A percentile compares a stretch with the other conserved stretches of the same genome.
These are phyloP conservation scores for Boletus huronensis DNA, from an alignment of 768 basidiomycete genomes.

Conservation along the genomic window DNA sequence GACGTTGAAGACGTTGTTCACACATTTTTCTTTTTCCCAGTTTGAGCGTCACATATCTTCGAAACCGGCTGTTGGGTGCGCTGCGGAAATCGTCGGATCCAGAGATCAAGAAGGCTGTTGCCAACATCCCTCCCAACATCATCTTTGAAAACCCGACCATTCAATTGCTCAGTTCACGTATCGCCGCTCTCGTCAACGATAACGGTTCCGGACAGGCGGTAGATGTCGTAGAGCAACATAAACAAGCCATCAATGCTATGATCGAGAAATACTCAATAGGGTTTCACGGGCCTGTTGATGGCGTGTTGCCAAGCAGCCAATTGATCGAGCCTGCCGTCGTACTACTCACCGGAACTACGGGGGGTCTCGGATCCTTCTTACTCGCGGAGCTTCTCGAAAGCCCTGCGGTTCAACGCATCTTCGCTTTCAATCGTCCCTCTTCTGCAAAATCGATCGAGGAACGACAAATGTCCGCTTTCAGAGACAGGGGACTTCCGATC, in stretches of 20 bases:
- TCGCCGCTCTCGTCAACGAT: conserved; percentile 6
- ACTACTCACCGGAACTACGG: conserved; percentile 40
- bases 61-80: conserved; percentile 20
- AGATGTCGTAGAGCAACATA: conserved; percentile 8
- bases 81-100: conserved; percentile 32
- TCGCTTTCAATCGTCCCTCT: conserved; percentile 34
- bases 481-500: conserved; percentile 30
- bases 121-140: conserved; percentile 28
- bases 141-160: conserved; percentile 43
- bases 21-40: conserved; percentile 9
- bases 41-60: conserved; percentile 30
- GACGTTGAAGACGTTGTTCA: neutral
- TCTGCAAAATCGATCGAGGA: conserved; percentile 12
- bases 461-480: conserved; percentile 30
- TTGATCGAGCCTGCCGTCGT: conserved; percentile 23
- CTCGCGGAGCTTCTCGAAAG: conserved; percentile 29
- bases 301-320: conserved; percentile 5
- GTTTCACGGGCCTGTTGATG: conserved; percentile 13
- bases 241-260: conserved; percentile 34
- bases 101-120: conserved; percentile 24
- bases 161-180: conserved; percentile 29
- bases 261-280: conserved; percentile 37
- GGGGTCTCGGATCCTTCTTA: conserved; percentile 38
- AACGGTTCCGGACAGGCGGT: neutral
- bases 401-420: conserved; percentile 25